phyloP scores from a whole-genome alignment of 2,329 filamentous ascomycete genomes.

The Microcera coccophila region DNA sequence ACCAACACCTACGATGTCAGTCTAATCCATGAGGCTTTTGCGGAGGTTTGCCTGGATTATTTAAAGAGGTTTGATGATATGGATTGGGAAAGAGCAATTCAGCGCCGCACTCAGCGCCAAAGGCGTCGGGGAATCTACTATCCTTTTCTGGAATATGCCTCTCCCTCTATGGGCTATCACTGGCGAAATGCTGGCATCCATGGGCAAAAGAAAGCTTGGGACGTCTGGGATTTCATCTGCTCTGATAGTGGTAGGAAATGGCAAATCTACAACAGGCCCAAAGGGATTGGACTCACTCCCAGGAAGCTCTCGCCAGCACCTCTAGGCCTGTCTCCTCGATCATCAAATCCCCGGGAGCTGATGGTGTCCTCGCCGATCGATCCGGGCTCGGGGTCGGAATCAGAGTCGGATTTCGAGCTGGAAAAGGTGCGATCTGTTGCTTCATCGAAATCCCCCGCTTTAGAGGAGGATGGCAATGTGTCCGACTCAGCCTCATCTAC shows the following conservation, averaged over 20 bases:
- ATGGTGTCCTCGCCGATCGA: not conserved
- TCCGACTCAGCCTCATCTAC: not conserved
- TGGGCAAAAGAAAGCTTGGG: conserved; percentile 5
- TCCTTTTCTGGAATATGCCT: conserved; percentile 12
- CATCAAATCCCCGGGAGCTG: not conserved
- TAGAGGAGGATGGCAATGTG: not conserved
- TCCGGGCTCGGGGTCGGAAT: not conserved
- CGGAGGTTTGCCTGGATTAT: conserved; percentile 12
- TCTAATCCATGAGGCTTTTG: conserved; percentile 11
- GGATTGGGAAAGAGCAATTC: conserved; percentile 10
- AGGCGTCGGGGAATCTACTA: conserved; percentile 1
- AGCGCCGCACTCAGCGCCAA: not conserved
- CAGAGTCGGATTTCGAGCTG: not conserved
- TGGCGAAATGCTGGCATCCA: conserved; percentile 9
- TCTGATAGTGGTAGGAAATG: conserved; percentile 14
- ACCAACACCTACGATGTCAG: conserved; percentile 15
- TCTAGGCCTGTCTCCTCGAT: too few species aligned
- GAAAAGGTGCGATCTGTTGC: too few species aligned
- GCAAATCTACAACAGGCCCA: conserved; percentile 5
- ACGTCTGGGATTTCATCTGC: conserved; percentile 17
- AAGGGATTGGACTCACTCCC: not conserved
- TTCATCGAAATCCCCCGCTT: too few species aligned
- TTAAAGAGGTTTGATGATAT: conserved; percentile 4
- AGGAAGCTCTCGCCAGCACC: not conserved
- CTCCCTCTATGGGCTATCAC: conserved; percentile 12